Percentiles rank a stretch among this genome's conserved stretches.
phyloP scores from a whole-genome alignment of 1,284 basidiomycete genomes.

The Trametes sp. region DNA sequence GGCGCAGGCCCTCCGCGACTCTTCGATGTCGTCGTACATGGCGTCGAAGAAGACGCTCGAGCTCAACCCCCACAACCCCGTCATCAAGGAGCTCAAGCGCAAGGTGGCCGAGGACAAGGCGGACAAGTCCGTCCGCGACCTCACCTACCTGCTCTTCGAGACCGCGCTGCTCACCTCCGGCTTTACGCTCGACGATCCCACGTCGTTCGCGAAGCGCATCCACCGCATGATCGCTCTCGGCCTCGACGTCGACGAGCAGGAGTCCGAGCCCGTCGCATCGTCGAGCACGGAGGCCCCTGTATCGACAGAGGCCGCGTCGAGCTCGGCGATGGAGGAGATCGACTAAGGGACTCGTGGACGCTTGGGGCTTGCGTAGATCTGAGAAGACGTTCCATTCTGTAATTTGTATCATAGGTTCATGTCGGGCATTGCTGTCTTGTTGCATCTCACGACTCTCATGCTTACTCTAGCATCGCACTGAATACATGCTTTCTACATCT shows the following conservation, averaged over 20 bases:
- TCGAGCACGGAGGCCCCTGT: conserved; percentile 52
- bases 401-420: conserved; percentile 34
- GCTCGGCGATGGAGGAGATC: conserved; percentile 88
- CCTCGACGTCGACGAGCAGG: conserved; percentile 83
- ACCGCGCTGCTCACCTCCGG: conserved; percentile 94
- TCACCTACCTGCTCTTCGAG: conserved; percentile 97
- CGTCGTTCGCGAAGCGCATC: conserved; percentile 95
- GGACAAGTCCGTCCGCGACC: conserved; percentile 97
- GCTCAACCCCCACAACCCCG: conserved; percentile 94
- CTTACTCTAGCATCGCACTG: conserved; percentile 33
- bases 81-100: conserved; percentile 95
- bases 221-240: conserved; percentile 95
- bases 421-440: conserved; percentile 38
- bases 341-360: conserved; percentile 56
- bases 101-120: conserved; percentile 98
- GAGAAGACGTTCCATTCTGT: conserved; percentile 23
- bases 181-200: conserved; percentile 95
- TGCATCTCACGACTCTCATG: conserved; percentile 34
- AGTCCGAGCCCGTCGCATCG: conserved; percentile 47
- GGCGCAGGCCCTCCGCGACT: conserved; percentile 98
- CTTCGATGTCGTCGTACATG: conserved; percentile 99
- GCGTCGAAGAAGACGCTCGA: conserved; percentile 99
- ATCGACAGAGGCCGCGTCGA: conserved; percentile 61
- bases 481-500: conserved; percentile 33
- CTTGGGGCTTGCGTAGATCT: conserved; percentile 26